A percentile compares a stretch with the other conserved stretches of the same genome.
Evolutionary conservation across 2,329 filamentous ascomycete species (phyloP).

Genomic region (Coniella lustricola): DNA sequence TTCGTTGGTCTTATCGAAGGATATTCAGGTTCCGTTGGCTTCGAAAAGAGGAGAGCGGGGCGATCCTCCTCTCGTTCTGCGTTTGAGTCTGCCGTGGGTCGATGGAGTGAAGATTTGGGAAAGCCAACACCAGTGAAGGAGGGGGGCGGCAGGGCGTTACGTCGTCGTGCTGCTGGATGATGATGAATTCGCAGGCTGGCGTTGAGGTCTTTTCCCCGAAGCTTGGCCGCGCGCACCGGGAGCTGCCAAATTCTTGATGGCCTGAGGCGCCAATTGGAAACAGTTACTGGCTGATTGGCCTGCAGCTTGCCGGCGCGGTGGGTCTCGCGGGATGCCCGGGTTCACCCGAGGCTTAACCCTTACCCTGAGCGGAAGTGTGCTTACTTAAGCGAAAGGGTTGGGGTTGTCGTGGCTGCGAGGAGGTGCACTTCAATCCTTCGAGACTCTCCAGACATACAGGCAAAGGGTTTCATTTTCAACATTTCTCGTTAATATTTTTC

Average conservation of each 20-base stretch:
- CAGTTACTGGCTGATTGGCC: slow-evolving; percentile 12
- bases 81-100: too few species aligned
- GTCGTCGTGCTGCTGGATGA: slow-evolving; percentile 15
- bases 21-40: too few species aligned
- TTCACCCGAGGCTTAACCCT: background rate
- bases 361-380: background rate
- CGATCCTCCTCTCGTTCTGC: too few species aligned
- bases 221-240: slow-evolving; percentile 15
- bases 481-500: too few species aligned
- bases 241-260: slow-evolving; percentile 16
- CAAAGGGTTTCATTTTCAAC: too few species aligned
- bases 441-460: too few species aligned
- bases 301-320: background rate
- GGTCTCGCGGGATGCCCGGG: background rate
- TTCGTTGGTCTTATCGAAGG: too few species aligned
- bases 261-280: slow-evolving; percentile 17
- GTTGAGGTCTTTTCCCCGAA: slow-evolving; percentile 43
- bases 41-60: slow-evolving; percentile 23
- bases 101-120: too few species aligned
- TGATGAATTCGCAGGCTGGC: slow-evolving; percentile 25
- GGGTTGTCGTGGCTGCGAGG: too few species aligned
- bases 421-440: too few species aligned
- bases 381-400: background rate
- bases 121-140: too few species aligned
- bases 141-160: too few species aligned